Conservation (phyloP, 306 rosid genomes). For the Potentilla sterilis region DNA sequence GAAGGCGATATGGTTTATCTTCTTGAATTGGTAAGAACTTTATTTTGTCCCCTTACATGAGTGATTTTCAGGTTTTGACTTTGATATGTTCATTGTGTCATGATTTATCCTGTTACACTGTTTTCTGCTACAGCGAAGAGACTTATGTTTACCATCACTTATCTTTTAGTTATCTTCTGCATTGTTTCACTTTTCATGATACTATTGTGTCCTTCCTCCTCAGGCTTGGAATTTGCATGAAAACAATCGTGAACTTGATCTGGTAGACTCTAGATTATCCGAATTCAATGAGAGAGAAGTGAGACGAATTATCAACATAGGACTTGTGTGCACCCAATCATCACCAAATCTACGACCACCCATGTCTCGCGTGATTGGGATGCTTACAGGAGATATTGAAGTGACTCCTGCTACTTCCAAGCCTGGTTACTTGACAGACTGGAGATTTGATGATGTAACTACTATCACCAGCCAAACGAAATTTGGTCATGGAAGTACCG, state of each 20-base stretch:
- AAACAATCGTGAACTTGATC: constrained; percentile 34
- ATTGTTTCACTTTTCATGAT: not conserved
- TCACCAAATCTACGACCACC: constrained; percentile 56
- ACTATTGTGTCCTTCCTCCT: not conserved
- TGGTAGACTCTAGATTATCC: constrained; percentile 47
- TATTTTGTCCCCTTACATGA: not conserved
- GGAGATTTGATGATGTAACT: constrained; percentile 51
- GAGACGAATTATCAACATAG: constrained; percentile 43
- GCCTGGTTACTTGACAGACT: constrained; percentile 64
- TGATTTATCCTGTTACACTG: not conserved
- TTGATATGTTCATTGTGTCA: not conserved
- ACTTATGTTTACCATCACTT: not conserved
- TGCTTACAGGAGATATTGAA: constrained; percentile 62
- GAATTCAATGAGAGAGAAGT: constrained; percentile 47
- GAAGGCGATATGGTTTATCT: constrained; percentile 43
- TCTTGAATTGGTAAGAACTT: constrained; percentile 25
- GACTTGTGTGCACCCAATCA: constrained; percentile 67
- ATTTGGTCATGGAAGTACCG: not conserved
- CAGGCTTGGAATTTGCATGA: constrained; percentile 77
- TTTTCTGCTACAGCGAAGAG: not conserved
- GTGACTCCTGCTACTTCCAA: constrained; percentile 43
- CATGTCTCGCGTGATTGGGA: constrained; percentile 67
- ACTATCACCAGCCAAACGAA: not conserved
- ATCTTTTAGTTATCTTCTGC: not conserved
- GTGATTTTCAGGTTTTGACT: not conserved